phyloP scores from a whole-genome alignment of 1,284 basidiomycete genomes.

The Kwoniella shivajii region DNA sequence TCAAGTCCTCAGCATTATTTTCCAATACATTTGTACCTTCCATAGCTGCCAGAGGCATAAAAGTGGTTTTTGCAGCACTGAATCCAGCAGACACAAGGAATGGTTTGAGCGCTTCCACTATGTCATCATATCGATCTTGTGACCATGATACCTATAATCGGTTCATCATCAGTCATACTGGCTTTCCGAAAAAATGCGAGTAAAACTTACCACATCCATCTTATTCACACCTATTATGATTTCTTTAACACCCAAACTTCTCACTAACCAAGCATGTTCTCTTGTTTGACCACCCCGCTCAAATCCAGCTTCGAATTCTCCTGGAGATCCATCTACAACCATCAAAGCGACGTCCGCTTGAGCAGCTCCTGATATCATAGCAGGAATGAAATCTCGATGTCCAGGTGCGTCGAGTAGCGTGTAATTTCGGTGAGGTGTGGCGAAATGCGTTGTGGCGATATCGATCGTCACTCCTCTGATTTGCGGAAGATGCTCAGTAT shows the following conservation, averaged over 20 bases:
- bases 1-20: slow-evolving; percentile 57
- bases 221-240: slow-evolving; percentile 94
- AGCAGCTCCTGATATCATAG: slow-evolving; percentile 98
- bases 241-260: slow-evolving; percentile 92
- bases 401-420: slow-evolving; percentile 96
- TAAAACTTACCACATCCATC: slow-evolving; percentile 71
- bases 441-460: slow-evolving; percentile 80
- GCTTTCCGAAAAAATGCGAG: not conserved
- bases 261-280: slow-evolving; percentile 88
- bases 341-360: slow-evolving; percentile 95
- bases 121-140: slow-evolving; percentile 79
- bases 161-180: not conserved
- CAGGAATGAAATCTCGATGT: slow-evolving; percentile 96
- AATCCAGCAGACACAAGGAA: slow-evolving; percentile 91
- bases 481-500: no score
- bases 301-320: slow-evolving; percentile 96
- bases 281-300: slow-evolving; percentile 93
- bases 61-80: slow-evolving; percentile 71
- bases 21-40: slow-evolving; percentile 76
- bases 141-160: slow-evolving; percentile 76
- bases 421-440: slow-evolving; percentile 75
- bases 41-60: slow-evolving; percentile 88
- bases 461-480: slow-evolving; percentile 99
- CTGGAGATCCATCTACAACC: slow-evolving; percentile 87
- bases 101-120: slow-evolving; percentile 70